Conservation (phyloP, 345 rosid genomes). For the Psidium friedrichsthalianum region DNA sequence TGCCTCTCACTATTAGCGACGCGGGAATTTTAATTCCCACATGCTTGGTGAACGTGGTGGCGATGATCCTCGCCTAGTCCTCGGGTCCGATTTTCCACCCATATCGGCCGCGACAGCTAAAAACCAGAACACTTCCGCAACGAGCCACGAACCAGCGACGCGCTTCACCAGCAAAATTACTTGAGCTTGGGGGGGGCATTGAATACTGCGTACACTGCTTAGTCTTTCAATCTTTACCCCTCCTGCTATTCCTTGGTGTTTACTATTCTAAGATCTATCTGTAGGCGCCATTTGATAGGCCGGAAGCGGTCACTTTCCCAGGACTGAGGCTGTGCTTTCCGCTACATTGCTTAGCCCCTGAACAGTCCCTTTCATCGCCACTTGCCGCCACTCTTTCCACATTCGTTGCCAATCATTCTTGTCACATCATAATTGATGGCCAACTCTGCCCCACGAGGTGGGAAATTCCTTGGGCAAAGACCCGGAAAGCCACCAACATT, state of each 20-base stretch:
- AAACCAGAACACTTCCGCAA: background rate
- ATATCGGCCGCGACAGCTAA: background rate
- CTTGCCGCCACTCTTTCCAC: background rate
- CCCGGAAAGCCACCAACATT: background rate
- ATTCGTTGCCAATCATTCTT: background rate
- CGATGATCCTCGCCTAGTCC: background rate
- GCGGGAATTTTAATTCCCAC: too few relatives aligned
- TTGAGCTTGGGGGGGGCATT: background rate
- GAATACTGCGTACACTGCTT: background rate
- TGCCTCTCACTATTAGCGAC: background rate
- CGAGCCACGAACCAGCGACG: background rate
- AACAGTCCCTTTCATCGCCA: background rate
- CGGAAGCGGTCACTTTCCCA: background rate
- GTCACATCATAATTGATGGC: background rate
- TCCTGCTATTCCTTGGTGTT: background rate
- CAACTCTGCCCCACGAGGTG: background rate
- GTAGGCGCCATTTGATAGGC: background rate
- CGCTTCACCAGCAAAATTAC: background rate
- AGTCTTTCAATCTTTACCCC: background rate
- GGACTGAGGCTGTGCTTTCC: background rate
- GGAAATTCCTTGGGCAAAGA: background rate
- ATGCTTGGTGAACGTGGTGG: background rate
- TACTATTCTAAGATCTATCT: background rate
- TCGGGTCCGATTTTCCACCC: background rate
- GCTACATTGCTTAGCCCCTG: background rate